Evolutionary conservation across 352 stramenopile species (phyloP), one percentile per base, ranked within the genome.

Genomic region (Globisporangium takayamanum): DNA sequence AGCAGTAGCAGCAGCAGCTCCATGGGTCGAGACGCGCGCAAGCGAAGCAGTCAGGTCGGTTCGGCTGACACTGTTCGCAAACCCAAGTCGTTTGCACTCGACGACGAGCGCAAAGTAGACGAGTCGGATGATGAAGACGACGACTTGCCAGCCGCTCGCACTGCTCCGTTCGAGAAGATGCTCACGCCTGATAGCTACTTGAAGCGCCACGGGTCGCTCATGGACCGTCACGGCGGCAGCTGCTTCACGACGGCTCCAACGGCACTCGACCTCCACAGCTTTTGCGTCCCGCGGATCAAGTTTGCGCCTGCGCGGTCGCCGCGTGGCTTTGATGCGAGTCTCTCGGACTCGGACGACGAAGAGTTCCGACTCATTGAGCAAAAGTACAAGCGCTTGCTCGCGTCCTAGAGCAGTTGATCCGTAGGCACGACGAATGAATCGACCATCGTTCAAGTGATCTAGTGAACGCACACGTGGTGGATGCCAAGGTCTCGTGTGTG

Each of bases 221-320:
- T 86, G 12, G 73, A 84, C 45, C 66, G 81, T 39, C 66, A 79
- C 55, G 72, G 80, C 54, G 62, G 66, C 26, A 72, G 76, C 15
- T 82, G 72, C 56, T 86, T 73, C 70, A 86, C 76, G 7, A 61
- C 68, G 0, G 68, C 73, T 2, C 33, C 33, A 10, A 12, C 33
- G 30, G 59, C 76, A 46, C 50, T 70, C 14, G 76, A 86, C 64
- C 66, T 88, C 30, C 75, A 87, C 54, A 87, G 75, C 60, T 85
- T 92, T 25, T 89, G 75, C 39, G 80, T 92, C n/a, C 82, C 82
- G 48, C 80, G 76, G 36, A 92, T 92, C 59, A 87, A 87, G 48
- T 88, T 84, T 67, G 62, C 70, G 5, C 57, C 28, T 10, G 74
- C 84, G 33, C 49, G 59, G 18, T 47, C 50, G 49, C 39, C 51